Evolutionary conservation across 331 rosid genomes (phyloP), one percentile per base, ranked within the genome.

Genomic region (Malus hybrid): DNA sequence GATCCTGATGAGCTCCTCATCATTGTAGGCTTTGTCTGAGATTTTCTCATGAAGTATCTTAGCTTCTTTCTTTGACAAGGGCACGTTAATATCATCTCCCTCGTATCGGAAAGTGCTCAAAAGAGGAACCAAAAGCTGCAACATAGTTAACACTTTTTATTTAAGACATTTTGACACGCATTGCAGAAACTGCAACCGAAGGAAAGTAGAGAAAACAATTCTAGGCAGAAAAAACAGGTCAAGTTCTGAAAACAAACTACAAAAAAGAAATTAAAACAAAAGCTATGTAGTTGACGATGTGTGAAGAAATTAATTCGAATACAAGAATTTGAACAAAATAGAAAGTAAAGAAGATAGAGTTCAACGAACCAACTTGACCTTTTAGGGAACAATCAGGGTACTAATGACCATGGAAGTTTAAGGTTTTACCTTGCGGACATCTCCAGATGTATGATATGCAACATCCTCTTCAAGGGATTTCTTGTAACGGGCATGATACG

Each of bases 381-480:
- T 33, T 56, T n/a, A 12, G 6, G 39, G 72, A 22, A 54, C n/a
- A 36, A 46, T 52, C 67, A 66, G 54, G 27, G 50, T n/a, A 70
- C 60, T 15, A 48, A 48, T 27, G 46, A 65, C 20, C 27, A 22
- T 3, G 10, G 55, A 59, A 20, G 77, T 71, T 52, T 12, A 61
- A 59, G 65, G 55, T 19, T 69, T 19, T 84, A 88, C 92, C 88
- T 77, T 86, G 83, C 92, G 92, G 77, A 72, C 46, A n/a, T 86
- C 88, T 61, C 92, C 90, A 27, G 86, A 72, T 10, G 90, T 80
- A 75, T 86, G 90, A 77, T 83, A 63, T 54, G 92, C 90, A 20
- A 86, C 85, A 77, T 88, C 92, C 60, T 88, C 92, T 74, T 86
- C 88, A 27, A 86, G 85, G 73, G 92, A 88, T 77, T 79, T 83